Percentiles rank a stretch among this genome's conserved stretches.
Conservation (phyloP, 179 eudicot species). For the Drosera spatulata region DNA sequence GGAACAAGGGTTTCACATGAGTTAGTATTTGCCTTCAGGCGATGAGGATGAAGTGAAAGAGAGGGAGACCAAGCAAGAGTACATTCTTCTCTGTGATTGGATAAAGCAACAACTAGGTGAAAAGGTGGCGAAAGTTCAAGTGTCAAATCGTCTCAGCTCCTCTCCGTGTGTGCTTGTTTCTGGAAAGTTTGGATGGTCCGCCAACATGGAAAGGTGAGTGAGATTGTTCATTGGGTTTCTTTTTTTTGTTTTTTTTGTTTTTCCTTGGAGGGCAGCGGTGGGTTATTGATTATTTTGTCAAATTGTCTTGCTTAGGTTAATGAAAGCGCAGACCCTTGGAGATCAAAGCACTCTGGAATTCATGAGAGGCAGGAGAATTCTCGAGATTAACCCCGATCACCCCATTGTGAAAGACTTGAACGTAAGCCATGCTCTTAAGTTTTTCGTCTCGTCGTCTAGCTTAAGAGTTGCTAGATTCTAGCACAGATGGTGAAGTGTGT, state of each 20-base stretch:
- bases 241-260: no score
- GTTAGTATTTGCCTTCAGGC: constrained; percentile 24
- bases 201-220: constrained; percentile 88
- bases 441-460: no score
- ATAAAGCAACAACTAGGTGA: constrained; percentile 97
- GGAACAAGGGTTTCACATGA: constrained; percentile 2
- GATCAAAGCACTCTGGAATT: constrained; percentile 91
- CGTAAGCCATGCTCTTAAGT: constrained; percentile 25
- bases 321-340: constrained; percentile 97
- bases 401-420: constrained; percentile 80
- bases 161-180: constrained; percentile 98
- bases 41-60: constrained; percentile 91
- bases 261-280: not conserved
- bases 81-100: constrained; percentile 86
- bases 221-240: no score
- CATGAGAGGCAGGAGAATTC: constrained; percentile 91
- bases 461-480: no score
- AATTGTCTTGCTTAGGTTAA: constrained; percentile 35
- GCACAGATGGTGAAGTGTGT: no score
- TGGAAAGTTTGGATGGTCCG: constrained; percentile 99
- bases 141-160: constrained; percentile 85
- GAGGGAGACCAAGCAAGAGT: constrained; percentile 81
- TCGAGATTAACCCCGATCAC: constrained; percentile 95
- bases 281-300: not conserved
- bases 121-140: constrained; percentile 91